Conservation (phyloP, 768 basidiomycete species). For the Crepidotus variabilis region DNA sequence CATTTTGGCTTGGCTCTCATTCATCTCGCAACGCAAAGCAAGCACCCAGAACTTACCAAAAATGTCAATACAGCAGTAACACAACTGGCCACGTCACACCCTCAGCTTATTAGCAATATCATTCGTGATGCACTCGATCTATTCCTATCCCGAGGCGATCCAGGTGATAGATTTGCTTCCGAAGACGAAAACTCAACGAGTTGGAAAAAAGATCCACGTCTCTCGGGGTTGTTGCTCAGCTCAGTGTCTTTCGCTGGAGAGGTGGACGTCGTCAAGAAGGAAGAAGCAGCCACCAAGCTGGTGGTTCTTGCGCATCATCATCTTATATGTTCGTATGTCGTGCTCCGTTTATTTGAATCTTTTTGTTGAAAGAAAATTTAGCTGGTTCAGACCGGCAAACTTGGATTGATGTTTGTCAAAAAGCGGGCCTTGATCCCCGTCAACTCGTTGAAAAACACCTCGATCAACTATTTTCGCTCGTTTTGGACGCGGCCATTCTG, state of each 20-base stretch:
- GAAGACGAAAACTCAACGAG: slow-evolving; percentile 28
- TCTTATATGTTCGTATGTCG: slow-evolving; percentile 47
- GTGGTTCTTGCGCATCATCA: slow-evolving; percentile 76
- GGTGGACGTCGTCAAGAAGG: slow-evolving; percentile 34
- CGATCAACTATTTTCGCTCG: slow-evolving; percentile 43
- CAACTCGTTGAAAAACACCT: slow-evolving; percentile 49
- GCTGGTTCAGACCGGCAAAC: slow-evolving; percentile 51
- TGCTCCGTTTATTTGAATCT: neutral
- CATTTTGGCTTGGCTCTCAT: slow-evolving; percentile 66
- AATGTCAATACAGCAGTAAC: slow-evolving; percentile 40
- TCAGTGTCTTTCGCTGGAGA: slow-evolving; percentile 44
- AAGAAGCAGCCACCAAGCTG: slow-evolving; percentile 47
- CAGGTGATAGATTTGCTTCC: slow-evolving; percentile 19
- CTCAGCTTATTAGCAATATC: slow-evolving; percentile 46
- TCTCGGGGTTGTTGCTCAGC: slow-evolving; percentile 52
- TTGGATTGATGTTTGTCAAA: slow-evolving; percentile 85
- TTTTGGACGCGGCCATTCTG: slow-evolving; percentile 43
- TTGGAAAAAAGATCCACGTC: slow-evolving; percentile 47
- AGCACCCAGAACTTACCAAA: slow-evolving; percentile 51
- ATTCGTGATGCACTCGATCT: slow-evolving; percentile 56
- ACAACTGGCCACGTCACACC: slow-evolving; percentile 31
- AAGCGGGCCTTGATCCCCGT: slow-evolving; percentile 62
- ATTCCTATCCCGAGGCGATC: slow-evolving; percentile 38
- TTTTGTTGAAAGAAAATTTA: slow-evolving; percentile 12
- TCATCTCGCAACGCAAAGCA: slow-evolving; percentile 61